phyloP scores from a whole-genome alignment of 495 filamentous ascomycete genomes.

The Trichocladium uniseriatum region DNA sequence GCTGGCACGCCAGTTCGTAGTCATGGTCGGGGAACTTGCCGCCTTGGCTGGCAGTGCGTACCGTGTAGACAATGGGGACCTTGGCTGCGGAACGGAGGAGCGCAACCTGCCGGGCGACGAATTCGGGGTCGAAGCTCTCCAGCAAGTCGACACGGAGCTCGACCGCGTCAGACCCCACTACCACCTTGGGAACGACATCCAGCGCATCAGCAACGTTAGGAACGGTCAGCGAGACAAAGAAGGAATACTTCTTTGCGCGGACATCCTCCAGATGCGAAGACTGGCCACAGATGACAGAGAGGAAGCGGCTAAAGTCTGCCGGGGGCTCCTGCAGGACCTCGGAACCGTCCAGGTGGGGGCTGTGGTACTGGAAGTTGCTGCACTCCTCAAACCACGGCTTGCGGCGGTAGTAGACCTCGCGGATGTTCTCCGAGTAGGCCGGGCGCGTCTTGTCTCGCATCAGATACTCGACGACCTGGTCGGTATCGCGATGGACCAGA shows the following conservation, averaged over 20 bases:
- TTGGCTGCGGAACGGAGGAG: slow-evolving; percentile 63
- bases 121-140: slow-evolving; percentile 65
- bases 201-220: slow-evolving; percentile 57
- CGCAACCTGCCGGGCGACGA: slow-evolving; percentile 71
- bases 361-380: slow-evolving; percentile 92
- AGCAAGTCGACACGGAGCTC: slow-evolving; percentile 91
- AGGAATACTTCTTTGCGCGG: slow-evolving; percentile 65
- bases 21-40: slow-evolving; percentile 78
- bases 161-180: slow-evolving; percentile 83
- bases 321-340: slow-evolving; percentile 51
- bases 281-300: slow-evolving; percentile 63
- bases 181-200: slow-evolving; percentile 58
- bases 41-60: slow-evolving; percentile 78
- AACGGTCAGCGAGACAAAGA: slow-evolving; percentile 86
- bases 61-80: slow-evolving; percentile 88
- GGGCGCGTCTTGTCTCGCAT: slow-evolving; percentile 84
- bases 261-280: slow-evolving; percentile 53
- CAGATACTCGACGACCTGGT: slow-evolving; percentile 82
- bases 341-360: slow-evolving; percentile 53
- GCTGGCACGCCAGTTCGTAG: slow-evolving; percentile 53
- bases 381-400: slow-evolving; percentile 89
- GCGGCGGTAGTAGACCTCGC: slow-evolving; percentile 81
- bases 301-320: slow-evolving; percentile 72
- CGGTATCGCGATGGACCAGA: slow-evolving; percentile 77
- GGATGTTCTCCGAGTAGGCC: slow-evolving; percentile 89